Evolutionary conservation across 129 eudicot species (phyloP).

Genomic region (Artemisia tridentata): DNA sequence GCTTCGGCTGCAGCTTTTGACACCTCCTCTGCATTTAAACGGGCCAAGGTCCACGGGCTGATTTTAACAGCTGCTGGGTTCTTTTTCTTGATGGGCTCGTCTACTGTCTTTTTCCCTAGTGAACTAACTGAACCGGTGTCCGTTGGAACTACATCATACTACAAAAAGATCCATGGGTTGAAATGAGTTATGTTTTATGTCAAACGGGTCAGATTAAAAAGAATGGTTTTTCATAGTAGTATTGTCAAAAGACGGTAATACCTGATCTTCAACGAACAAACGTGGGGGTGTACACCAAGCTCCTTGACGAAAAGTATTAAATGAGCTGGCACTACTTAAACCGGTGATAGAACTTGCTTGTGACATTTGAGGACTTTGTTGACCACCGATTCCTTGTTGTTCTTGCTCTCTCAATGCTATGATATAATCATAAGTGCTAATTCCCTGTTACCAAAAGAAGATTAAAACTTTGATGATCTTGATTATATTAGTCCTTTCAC

Average conservation of each 20-base stretch:
- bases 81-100: conserved; percentile 77
- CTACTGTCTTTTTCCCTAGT: conserved; percentile 56
- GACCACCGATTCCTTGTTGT: conserved; percentile 74
- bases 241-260: conserved; percentile 20
- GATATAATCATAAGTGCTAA: conserved; percentile 94
- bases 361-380: conserved; percentile 98
- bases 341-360: conserved; percentile 90
- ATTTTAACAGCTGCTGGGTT: conserved; percentile 78
- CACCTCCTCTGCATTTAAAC: conserved; percentile 87
- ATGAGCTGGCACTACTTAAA: conserved; percentile 92
- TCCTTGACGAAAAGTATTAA: conserved; percentile 79
- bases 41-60: conserved; percentile 96
- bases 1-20: conserved; percentile 97
- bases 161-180: conserved; percentile 18
- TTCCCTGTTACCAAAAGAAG: conserved; percentile 47
- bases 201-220: background rate
- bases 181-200: conserved; percentile 6
- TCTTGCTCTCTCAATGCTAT: conserved; percentile 96
- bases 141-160: conserved; percentile 93
- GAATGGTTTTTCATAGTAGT: background rate
- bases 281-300: conserved; percentile 99
- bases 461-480: background rate
- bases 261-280: conserved; percentile 95
- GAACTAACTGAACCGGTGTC: conserved; percentile 89
- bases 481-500: background rate